Conservation (phyloP, 1,284 basidiomycete genomes). For the Dichomitus squalens region DNA sequence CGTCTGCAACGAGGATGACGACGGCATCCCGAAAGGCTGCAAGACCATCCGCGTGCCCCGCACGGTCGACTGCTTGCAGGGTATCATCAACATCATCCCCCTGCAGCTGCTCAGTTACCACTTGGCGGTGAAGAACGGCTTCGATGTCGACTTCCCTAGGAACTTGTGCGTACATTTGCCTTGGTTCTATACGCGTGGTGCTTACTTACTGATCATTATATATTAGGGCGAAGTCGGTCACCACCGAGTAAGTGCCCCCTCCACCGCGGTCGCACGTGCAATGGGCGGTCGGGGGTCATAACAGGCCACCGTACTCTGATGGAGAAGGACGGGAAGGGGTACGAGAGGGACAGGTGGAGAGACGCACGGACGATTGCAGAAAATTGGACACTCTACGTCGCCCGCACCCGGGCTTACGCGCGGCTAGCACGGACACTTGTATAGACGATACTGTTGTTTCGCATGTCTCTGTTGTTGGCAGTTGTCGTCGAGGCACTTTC, state of each 20-base stretch:
- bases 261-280: constrained; percentile 7
- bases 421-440: constrained; percentile 5
- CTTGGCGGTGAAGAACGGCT: constrained; percentile 92
- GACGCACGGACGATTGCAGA: constrained; percentile 23
- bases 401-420: neutral
- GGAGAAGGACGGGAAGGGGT: constrained; percentile 7
- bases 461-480: neutral
- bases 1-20: constrained; percentile 94
- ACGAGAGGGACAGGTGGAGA: constrained; percentile 9
- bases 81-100: constrained; percentile 95
- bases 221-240: constrained; percentile 81
- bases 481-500: neutral
- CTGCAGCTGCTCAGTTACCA: constrained; percentile 97
- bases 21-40: constrained; percentile 72
- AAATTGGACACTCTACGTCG: constrained; percentile 17
- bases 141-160: constrained; percentile 98
- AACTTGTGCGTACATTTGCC: constrained; percentile 70
- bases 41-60: constrained; percentile 92
- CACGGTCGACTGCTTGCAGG: constrained; percentile 96
- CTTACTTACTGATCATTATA: constrained; percentile 6
- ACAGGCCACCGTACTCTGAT: neutral
- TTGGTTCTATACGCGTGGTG: constrained; percentile 12
- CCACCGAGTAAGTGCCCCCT: constrained; percentile 62
- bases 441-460: neutral
- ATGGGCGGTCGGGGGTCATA: neutral